These are phyloP conservation scores for Xylariaceae sp. DNA, from an alignment of 2,329 filamentous ascomycete species.

Conservation along the genomic window DNA sequence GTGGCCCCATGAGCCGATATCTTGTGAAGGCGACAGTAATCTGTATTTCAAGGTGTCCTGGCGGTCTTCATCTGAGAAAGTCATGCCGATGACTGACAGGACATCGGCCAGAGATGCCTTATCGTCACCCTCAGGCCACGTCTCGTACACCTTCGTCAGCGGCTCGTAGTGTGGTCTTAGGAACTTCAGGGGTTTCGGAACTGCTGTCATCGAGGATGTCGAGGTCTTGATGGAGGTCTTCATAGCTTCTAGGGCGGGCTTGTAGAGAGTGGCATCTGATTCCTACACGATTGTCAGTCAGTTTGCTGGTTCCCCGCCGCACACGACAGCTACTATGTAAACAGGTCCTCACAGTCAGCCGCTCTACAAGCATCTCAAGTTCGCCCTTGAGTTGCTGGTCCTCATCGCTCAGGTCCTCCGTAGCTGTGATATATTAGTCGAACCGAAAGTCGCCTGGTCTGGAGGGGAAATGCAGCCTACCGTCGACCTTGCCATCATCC, in stretches of 20 bases:
- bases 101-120: constrained; percentile 92
- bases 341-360: constrained; percentile 64
- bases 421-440: constrained; percentile 37
- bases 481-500: constrained; percentile 58
- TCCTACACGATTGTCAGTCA: constrained; percentile 52
- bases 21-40: constrained; percentile 79
- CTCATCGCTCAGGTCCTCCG: constrained; percentile 93
- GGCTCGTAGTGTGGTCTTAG: constrained; percentile 93
- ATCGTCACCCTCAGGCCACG: constrained; percentile 78
- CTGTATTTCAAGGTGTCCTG: constrained; percentile 98
- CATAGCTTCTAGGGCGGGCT: constrained; percentile 88
- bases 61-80: constrained; percentile 92
- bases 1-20: constrained; percentile 96
- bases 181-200: constrained; percentile 97
- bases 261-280: constrained; percentile 80
- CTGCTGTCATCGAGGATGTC: constrained; percentile 98
- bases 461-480: constrained; percentile 31
- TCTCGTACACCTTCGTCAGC: constrained; percentile 79
- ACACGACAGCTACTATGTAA: neutral
- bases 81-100: constrained; percentile 97
- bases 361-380: constrained; percentile 95
- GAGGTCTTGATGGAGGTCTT: constrained; percentile 99
- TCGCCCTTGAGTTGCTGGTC: constrained; percentile 98
- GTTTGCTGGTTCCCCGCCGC: constrained; percentile 2
- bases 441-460: constrained; percentile 17